Evolutionary conservation across 2,329 filamentous ascomycete species (phyloP).

Genomic region (Apiospora hydei): DNA sequence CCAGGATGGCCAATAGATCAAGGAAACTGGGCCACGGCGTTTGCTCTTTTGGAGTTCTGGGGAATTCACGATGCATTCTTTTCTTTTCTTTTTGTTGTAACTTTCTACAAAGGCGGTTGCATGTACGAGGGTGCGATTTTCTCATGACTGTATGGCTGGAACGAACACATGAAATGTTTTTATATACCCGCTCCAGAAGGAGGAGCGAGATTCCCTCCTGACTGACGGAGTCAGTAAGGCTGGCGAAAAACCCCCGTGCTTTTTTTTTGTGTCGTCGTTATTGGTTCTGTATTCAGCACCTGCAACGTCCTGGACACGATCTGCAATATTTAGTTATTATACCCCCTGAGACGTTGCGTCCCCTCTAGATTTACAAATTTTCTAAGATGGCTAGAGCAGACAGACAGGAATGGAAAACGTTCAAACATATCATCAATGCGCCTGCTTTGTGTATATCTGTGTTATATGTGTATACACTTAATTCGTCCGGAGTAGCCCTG

Average conservation of each 20-base stretch:
- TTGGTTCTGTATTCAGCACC: not conserved
- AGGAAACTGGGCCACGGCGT: not conserved
- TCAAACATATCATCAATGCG: not conserved
- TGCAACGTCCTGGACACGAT: not conserved
- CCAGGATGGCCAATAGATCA: not conserved
- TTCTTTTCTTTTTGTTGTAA: not conserved
- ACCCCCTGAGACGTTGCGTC: conserved; percentile 1
- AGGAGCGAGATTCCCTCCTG: not conserved
- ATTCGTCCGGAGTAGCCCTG: not conserved
- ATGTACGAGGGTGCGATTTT: not conserved
- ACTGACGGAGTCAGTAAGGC: not conserved
- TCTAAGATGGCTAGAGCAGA: not conserved
- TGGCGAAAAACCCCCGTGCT: too few species aligned
- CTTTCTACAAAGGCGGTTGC: not conserved
- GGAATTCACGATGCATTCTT: not conserved
- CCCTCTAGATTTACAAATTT: not conserved
- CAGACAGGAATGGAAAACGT: not conserved
- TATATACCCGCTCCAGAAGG: conserved; percentile 2
- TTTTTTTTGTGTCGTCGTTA: not conserved
- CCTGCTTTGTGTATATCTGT: too few species aligned
- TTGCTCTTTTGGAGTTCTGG: not conserved
- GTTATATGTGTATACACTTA: not conserved
- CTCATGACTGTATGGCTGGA: conserved; percentile 17
- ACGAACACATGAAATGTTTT: conserved; percentile 1
- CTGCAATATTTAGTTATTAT: not conserved